Evolutionary conservation across 352 stramenopile species (phyloP), one percentile per base, ranked within the genome.

Genomic region (Globisporangium ultimum): DNA sequence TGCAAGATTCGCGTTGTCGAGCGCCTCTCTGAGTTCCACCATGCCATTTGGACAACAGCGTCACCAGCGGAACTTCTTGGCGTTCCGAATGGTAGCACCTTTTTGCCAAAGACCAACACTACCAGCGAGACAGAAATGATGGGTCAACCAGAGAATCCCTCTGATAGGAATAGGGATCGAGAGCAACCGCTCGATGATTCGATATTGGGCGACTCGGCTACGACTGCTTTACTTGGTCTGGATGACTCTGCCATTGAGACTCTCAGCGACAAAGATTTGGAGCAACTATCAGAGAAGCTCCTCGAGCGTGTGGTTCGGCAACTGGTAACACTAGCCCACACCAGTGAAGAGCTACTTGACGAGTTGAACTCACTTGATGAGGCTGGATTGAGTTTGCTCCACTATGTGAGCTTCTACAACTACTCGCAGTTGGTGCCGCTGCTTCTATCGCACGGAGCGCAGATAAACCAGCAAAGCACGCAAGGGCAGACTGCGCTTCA

Each of bases 331-430:
- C 63, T 96, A 11, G 84, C 84, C 0, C 78, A 91, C 43, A 90
- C 81, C 1, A 92, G 72, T 21, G 76, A 91, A 64, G 85, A 96
- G 21, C 53, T 96, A 3, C 65, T 95, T 4, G 84, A 93, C 20
- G 87, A 96, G 61, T 78, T 95, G 34, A 95, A 96, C 53, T 93
- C 85, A 3, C 72, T 96, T 6, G 87, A 96, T 49, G 87, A 96
- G 58, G 81, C 84, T 4, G 87, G 87, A 0, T 68, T 96, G 52
- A 95, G 84, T 57, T 63, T 96, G 48, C 71, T 96, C n/a, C 87
- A 96, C 53, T 96, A 95, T 47, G 84, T 93, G 71, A 90, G 87
- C 60, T 94, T 94, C 54, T 96, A 95, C 73, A 93, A 94, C 55
- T 92, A 94, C 63, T 75, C 74, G 15, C 73, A 87, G 48, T 64